Conservation (phyloP, 2,329 filamentous ascomycete species). For the Neurospora sp. region DNA sequence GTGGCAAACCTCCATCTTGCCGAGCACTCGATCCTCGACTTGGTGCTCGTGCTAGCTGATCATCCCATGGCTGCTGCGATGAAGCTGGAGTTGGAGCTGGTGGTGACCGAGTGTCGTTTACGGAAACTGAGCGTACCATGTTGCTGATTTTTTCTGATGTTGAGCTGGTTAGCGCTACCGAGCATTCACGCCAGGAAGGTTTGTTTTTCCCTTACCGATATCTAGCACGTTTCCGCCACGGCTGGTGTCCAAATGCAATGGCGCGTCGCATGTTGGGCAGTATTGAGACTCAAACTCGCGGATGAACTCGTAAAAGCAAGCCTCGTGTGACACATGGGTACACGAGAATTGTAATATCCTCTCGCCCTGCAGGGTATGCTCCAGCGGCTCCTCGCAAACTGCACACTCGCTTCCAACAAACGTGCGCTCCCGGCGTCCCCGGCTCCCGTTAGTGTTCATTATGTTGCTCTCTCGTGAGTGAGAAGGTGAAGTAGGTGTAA, state of each 20-base stretch:
- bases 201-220: slow-evolving; percentile 52
- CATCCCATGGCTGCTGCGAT: slow-evolving; percentile 54
- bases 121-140: slow-evolving; percentile 75
- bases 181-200: slow-evolving; percentile 4
- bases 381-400: slow-evolving; percentile 91
- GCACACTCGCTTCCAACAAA: slow-evolving; percentile 93
- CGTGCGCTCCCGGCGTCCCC: slow-evolving; percentile 78
- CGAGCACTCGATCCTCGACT: slow-evolving; percentile 37
- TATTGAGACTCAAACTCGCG: slow-evolving; percentile 89
- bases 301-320: slow-evolving; percentile 98
- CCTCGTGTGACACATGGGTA: slow-evolving; percentile 93
- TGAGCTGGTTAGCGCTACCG: slow-evolving; percentile 22
- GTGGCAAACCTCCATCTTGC: slow-evolving; percentile 27
- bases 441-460: slow-evolving; percentile 67
- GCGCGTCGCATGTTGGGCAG: slow-evolving; percentile 88
- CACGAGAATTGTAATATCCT: slow-evolving; percentile 93
- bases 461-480: slow-evolving; percentile 33
- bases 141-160: slow-evolving; percentile 81
- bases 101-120: slow-evolving; percentile 50
- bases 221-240: slow-evolving; percentile 87
- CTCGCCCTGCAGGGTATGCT: slow-evolving; percentile 90
- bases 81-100: slow-evolving; percentile 49
- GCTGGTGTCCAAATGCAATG: slow-evolving; percentile 84
- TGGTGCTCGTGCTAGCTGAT: slow-evolving; percentile 43
- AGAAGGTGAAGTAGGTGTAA: slow-evolving; percentile 25